Percentiles rank a stretch among this genome's conserved stretches.
phyloP scores from a whole-genome alignment of 2,329 filamentous ascomycete species.

The Fusarium sp. region DNA sequence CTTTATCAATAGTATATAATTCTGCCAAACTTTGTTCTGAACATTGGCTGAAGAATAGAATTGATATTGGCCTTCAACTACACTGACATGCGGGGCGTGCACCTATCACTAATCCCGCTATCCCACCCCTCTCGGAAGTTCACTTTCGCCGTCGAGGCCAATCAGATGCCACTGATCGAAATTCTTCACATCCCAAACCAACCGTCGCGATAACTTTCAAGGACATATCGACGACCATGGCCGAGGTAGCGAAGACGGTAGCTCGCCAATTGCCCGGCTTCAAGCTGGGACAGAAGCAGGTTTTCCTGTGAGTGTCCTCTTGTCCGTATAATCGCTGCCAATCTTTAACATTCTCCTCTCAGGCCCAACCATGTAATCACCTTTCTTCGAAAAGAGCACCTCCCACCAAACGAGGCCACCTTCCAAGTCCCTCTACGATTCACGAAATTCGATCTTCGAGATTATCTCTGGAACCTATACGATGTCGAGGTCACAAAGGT shows the following conservation, averaged over 20 bases:
- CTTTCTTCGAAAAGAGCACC: slow-evolving; percentile 77
- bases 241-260: slow-evolving; percentile 55
- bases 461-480: slow-evolving; percentile 93
- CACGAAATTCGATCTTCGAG: slow-evolving; percentile 95
- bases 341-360: slow-evolving; percentile 14
- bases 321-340: not conserved
- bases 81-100: slow-evolving; percentile 31
- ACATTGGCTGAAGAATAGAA: slow-evolving; percentile 1
- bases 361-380: slow-evolving; percentile 87
- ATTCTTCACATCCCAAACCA: slow-evolving; percentile 48
- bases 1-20: not conserved
- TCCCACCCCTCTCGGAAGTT: slow-evolving; percentile 46
- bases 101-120: slow-evolving; percentile 1
- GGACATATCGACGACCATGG: slow-evolving; percentile 53
- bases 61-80: slow-evolving; percentile 6
- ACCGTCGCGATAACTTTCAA: slow-evolving; percentile 43
- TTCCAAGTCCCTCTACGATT: slow-evolving; percentile 93
- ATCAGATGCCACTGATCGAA: slow-evolving; percentile 48
- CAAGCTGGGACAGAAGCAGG: slow-evolving; percentile 64
- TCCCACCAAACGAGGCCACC: slow-evolving; percentile 83
- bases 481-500: slow-evolving; percentile 78
- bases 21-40: not conserved
- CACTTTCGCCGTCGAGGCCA: slow-evolving; percentile 47
- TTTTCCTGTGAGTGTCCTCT: slow-evolving; percentile 64
- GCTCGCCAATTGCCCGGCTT: slow-evolving; percentile 59